Evolutionary conservation across 768 basidiomycete species (phyloP), one percentile per base, ranked within the genome.

Genomic region (Pisolithus albus): DNA sequence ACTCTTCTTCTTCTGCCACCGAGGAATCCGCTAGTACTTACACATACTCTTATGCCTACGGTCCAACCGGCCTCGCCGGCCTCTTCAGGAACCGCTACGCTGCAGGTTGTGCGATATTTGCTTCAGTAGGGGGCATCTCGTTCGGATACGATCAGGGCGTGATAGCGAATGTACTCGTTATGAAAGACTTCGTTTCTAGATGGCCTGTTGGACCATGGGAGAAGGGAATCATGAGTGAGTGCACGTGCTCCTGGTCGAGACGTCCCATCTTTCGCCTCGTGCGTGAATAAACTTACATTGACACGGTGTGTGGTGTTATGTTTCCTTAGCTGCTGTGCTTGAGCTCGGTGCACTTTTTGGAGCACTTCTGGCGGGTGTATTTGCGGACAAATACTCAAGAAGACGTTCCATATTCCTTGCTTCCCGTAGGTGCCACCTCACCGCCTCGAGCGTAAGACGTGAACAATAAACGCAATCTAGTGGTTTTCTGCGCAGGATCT

Each of bases 101-200:
- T 4, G 65, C 84, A 7, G 68, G 80, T 1, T 89, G 86, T 54
- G 86, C 83, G 4, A 70, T 84, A 45, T 88, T 89, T 56, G 88
- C 84, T 0, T 85, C 83, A 9, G 78, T 90, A 58, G 88, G 88
- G 1, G 87, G 87, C 0, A 62, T 89, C 51, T 80, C 84, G 13
- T 90, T 90, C 64, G 88, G 88, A 8, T 90, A 90, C 61, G 88
- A 89, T 59, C 88, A 90, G 61, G 88, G 88, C 36, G 88, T 90
- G 50, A 88, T 92, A 56, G 86, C 89, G 3, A 92, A 91, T 63
- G 82, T 92, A 13, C 75, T 92, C 11, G 86, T 91, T 11, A 91
- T 91, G 88, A 70, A 74, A 38, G 84, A 88, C 58, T 92, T 92
- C 57, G 56, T 79, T 24, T 57, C 68, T 46, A 75, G 81, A 8